Evolutionary conservation across 306 rosid species (phyloP).

Genomic region (Dryas octopetala): DNA sequence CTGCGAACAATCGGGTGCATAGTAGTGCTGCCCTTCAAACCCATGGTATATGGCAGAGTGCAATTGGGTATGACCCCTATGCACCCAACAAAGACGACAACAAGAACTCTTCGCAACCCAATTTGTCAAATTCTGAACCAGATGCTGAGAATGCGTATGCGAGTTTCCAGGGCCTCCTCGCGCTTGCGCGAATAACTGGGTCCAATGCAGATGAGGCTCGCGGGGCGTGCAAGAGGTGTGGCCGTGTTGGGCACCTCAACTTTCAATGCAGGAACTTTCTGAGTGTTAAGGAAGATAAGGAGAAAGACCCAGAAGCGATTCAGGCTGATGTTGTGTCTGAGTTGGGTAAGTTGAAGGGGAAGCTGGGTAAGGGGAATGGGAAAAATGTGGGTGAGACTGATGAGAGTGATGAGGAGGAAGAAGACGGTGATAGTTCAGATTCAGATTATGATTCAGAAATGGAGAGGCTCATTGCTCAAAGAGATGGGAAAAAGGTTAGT

Average conservation of each 20-base stretch:
- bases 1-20: slow-evolving; percentile 95
- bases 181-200: slow-evolving; percentile 83
- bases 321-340: slow-evolving; percentile 55
- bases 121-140: slow-evolving; percentile 47
- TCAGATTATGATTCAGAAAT: slow-evolving; percentile 76
- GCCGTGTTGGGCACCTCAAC: slow-evolving; percentile 92
- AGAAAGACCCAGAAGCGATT: slow-evolving; percentile 58
- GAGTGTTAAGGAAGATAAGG: slow-evolving; percentile 70
- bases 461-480: slow-evolving; percentile 70
- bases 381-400: slow-evolving; percentile 48
- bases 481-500: slow-evolving; percentile 52
- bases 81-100: slow-evolving; percentile 86
- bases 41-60: slow-evolving; percentile 97
- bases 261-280: slow-evolving; percentile 89
- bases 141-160: slow-evolving; percentile 91
- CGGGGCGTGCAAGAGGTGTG: slow-evolving; percentile 90
- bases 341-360: slow-evolving; percentile 64
- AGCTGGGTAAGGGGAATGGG: slow-evolving; percentile 39
- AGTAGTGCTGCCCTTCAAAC: slow-evolving; percentile 98
- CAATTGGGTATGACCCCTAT: slow-evolving; percentile 89
- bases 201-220: slow-evolving; percentile 72
- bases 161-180: slow-evolving; percentile 89
- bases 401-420: slow-evolving; percentile 64
- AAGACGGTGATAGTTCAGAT: slow-evolving; percentile 66
- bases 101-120: slow-evolving; percentile 47